A percentile compares a stretch with the other conserved stretches of the same genome.
These are phyloP conservation scores for Mucor indicus DNA, from an alignment of 371 early-diverging fungal species.

Conservation along the genomic window DNA sequence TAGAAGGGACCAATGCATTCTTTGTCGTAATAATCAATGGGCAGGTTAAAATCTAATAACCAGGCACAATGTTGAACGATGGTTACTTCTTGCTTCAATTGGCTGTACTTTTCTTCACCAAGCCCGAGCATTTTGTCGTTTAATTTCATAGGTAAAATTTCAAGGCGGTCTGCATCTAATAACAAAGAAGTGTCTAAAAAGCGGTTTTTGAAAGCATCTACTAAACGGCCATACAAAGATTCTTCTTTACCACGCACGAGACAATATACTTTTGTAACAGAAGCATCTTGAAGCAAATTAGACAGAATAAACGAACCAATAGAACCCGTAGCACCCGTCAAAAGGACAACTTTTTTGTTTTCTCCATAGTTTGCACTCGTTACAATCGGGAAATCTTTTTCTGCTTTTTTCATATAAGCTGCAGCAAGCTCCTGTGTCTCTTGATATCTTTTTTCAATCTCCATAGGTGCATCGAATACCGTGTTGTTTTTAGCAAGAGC, in stretches of 20 bases:
- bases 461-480: neutral
- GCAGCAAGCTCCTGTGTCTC: constrained; percentile 8
- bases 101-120: too few relatives aligned
- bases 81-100: too few relatives aligned
- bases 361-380: constrained; percentile 2
- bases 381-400: constrained; percentile 22
- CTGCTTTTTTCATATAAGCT: constrained; percentile 19
- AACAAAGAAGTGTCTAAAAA: constrained; percentile 9
- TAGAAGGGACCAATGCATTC: constrained; percentile 26
- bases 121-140: too few relatives aligned
- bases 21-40: constrained; percentile 26
- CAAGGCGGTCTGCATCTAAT: too few relatives aligned
- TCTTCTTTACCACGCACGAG: constrained; percentile 25
- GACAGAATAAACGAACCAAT: constrained; percentile 38
- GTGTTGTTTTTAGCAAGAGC: too few relatives aligned
- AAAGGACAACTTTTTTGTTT: constrained; percentile 21
- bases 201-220: constrained; percentile 21
- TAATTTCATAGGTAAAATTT: too few relatives aligned
- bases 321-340: constrained; percentile 48
- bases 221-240: constrained; percentile 15
- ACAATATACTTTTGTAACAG: constrained; percentile 29
- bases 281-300: constrained; percentile 18
- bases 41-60: constrained; percentile 28
- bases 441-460: constrained; percentile 3
- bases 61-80: constrained; percentile 29